Evolutionary conservation across 2,329 filamentous ascomycete genomes (phyloP).

Genomic region (Salinomyces thailandicus): DNA sequence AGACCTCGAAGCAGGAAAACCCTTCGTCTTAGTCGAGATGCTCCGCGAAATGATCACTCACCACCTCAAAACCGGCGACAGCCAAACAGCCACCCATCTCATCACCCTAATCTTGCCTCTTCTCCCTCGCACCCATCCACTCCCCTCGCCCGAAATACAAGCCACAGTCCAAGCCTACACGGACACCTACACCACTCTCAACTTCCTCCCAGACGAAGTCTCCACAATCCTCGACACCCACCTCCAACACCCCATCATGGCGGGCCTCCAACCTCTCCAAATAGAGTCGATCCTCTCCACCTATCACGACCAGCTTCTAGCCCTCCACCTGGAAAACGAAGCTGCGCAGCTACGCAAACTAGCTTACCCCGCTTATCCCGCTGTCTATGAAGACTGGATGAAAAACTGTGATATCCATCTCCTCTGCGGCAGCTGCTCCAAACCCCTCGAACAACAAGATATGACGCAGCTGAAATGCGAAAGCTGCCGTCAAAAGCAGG

Average conservation of each 20-base stretch:
- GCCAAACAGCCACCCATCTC: constrained; percentile 38
- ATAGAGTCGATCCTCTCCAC: constrained; percentile 45
- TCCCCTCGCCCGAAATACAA: constrained; percentile 22
- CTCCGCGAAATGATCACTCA: constrained; percentile 33
- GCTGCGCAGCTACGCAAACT: constrained; percentile 48
- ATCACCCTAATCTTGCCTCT: constrained; percentile 37
- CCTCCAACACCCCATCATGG: constrained; percentile 30
- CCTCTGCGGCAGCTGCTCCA: constrained; percentile 47
- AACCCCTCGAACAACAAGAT: constrained; percentile 42
- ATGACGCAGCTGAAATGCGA: constrained; percentile 42
- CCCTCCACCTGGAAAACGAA: constrained; percentile 37
- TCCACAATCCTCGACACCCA: constrained; percentile 31
- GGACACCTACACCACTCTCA: constrained; percentile 30
- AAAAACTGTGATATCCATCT: constrained; percentile 45
- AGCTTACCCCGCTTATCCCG: constrained; percentile 44
- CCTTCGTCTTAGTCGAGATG: constrained; percentile 34
- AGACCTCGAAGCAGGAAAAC: constrained; percentile 20
- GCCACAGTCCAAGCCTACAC: constrained; percentile 29
- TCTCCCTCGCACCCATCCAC: constrained; percentile 32
- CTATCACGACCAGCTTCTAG: constrained; percentile 47
- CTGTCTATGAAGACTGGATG: constrained; percentile 47
- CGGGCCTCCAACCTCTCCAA: constrained; percentile 41
- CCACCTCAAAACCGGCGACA: constrained; percentile 31
- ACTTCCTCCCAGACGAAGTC: constrained; percentile 30
- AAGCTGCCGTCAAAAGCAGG: constrained; percentile 36